Evolutionary conservation across 257 asterid genomes (phyloP).

Genomic region (Solanum appendiculatum): DNA sequence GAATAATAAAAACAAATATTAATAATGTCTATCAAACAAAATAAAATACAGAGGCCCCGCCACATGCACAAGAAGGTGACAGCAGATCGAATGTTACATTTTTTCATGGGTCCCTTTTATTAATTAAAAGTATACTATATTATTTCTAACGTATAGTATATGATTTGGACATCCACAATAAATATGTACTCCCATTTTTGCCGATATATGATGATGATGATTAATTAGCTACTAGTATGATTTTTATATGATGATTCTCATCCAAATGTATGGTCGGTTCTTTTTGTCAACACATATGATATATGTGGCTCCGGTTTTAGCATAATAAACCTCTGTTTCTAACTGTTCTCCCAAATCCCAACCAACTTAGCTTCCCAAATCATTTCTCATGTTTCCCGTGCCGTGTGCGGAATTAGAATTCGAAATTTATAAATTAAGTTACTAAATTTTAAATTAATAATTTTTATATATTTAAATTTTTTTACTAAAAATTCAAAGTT

Average conservation of each 20-base stretch:
- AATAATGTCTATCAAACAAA: not conserved
- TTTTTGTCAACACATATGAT: not conserved
- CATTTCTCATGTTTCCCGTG: not conserved
- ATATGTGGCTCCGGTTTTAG: not conserved
- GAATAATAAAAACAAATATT: not conserved
- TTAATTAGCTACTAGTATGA: not conserved
- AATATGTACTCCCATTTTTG: not conserved
- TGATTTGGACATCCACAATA: not conserved
- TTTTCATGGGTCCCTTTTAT: not conserved
- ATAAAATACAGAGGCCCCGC: not conserved
- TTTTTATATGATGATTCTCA: not conserved
- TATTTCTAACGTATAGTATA: not conserved
- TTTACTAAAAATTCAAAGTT: too few species aligned
- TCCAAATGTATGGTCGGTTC: not conserved
- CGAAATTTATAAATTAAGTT: too few species aligned
- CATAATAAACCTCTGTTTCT: not conserved
- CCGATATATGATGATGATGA: not conserved
- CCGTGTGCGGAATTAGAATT: too few species aligned
- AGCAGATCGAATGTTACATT: not conserved
- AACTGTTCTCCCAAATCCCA: not conserved
- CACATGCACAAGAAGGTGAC: slow-evolving; percentile 1
- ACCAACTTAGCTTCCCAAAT: not conserved
- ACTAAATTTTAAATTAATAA: too few species aligned
- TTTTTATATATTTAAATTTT: too few species aligned
- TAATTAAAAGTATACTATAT: not conserved